Percentiles rank a stretch among this genome's conserved stretches.
Evolutionary conservation across 768 basidiomycete genomes (phyloP).

Genomic region (Tephrocybe sp.): DNA sequence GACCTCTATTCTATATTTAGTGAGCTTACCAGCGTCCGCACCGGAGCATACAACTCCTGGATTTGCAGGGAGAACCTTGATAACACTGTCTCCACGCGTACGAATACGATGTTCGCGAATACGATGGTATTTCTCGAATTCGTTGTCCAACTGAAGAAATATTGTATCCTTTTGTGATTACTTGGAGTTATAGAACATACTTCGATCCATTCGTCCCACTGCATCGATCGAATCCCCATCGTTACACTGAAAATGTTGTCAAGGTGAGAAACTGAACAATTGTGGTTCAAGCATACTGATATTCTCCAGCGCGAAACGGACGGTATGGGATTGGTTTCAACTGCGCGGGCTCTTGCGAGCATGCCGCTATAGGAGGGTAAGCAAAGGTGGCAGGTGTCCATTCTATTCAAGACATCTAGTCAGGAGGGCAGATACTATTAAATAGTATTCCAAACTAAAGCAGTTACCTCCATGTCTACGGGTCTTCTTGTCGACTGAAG

Average conservation of each 20-base stretch:
- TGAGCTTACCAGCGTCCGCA: conserved; percentile 35
- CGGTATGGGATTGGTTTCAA: conserved; percentile 62
- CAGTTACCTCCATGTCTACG: conserved; percentile 15
- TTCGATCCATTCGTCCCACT: conserved; percentile 75
- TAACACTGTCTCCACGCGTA: conserved; percentile 47
- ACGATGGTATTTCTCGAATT: conserved; percentile 52
- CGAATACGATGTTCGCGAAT: conserved; percentile 59
- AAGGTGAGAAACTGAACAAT: neutral
- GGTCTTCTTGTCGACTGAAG: neutral
- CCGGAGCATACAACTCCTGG: conserved; percentile 38
- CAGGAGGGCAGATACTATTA: too few relatives aligned
- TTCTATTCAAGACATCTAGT: conserved; percentile 30
- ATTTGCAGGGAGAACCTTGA: conserved; percentile 50
- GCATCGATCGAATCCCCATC: conserved; percentile 42
- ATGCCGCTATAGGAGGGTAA: conserved; percentile 51
- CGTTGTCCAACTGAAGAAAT: conserved; percentile 50
- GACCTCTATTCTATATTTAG: neutral
- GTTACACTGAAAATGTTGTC: conserved; percentile 14
- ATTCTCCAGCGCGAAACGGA: conserved; percentile 62
- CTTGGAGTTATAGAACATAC: conserved; percentile 29
- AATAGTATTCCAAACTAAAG: neutral
- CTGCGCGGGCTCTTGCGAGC: conserved; percentile 36
- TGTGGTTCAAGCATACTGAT: conserved; percentile 46
- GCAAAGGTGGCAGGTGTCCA: conserved; percentile 53
- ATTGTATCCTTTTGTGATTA: neutral